Conservation (phyloP, 1,139 yeast species). For the Pichia sp. region DNA sequence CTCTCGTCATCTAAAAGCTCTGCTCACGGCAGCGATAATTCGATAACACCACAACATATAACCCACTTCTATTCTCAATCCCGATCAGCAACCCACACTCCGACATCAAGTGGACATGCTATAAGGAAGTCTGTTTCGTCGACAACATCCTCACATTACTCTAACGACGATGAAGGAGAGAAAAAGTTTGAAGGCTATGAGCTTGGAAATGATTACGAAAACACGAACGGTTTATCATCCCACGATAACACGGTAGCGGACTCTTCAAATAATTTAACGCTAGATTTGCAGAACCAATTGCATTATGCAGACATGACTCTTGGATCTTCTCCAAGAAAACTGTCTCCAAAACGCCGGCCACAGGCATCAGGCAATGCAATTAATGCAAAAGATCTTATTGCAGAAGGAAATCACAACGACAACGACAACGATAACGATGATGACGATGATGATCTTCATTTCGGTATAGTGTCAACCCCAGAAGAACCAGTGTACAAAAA, state of each 20-base stretch:
- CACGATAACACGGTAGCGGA: background rate
- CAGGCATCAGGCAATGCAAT: background rate
- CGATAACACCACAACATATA: background rate
- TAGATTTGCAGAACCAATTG: constrained; percentile 15
- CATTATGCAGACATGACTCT: constrained; percentile 18
- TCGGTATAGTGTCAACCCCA: constrained; percentile 5
- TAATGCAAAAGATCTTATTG: background rate
- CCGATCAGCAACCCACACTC: background rate
- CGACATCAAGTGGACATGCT: constrained; percentile 1
- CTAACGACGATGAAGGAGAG: constrained; percentile 6
- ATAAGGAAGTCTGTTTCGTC: constrained; percentile 13
- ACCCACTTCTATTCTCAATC: background rate
- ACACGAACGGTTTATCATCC: background rate
- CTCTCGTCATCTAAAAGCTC: background rate
- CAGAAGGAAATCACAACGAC: background rate
- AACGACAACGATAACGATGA: background rate
- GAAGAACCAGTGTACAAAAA: constrained; percentile 21
- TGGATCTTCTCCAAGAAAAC: constrained; percentile 31
- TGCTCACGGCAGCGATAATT: background rate
- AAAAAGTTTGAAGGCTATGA: background rate
- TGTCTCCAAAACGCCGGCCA: constrained; percentile 23
- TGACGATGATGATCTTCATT: constrained; percentile 12
- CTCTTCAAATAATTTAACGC: background rate
- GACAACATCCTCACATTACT: constrained; percentile 16
- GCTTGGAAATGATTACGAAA: background rate